phyloP scores from a whole-genome alignment of 1,284 basidiomycete genomes.

The Thecaphora frezii region DNA sequence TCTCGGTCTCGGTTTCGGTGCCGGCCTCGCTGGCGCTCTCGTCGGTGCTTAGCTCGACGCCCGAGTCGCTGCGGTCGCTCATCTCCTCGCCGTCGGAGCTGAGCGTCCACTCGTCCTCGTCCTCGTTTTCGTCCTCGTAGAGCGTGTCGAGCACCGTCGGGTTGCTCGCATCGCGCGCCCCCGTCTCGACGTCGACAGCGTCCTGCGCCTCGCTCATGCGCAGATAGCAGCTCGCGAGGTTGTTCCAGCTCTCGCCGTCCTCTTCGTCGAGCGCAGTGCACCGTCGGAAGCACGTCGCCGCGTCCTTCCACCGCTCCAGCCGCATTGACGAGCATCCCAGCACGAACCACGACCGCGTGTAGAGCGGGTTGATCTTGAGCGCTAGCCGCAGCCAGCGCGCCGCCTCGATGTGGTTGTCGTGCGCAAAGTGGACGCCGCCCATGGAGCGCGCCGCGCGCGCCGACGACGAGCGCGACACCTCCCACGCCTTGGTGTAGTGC shows the following conservation, averaged over 20 bases:
- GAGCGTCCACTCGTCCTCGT: slow-evolving; percentile 2
- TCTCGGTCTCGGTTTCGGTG: slow-evolving; percentile 15
- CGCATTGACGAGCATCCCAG: slow-evolving; percentile 86
- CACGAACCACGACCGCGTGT: slow-evolving; percentile 88
- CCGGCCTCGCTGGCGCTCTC: slow-evolving; percentile 15
- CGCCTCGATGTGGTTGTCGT: slow-evolving; percentile 68
- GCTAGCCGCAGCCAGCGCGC: slow-evolving; percentile 70
- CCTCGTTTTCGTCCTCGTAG: slow-evolving; percentile 10
- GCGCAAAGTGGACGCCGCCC: slow-evolving; percentile 78
- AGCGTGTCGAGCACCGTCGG: slow-evolving; percentile 19
- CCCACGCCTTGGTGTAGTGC: slow-evolving; percentile 85
- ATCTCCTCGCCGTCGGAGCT: slow-evolving; percentile 8
- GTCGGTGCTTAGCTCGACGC: slow-evolving; percentile 24
- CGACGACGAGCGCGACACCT: slow-evolving; percentile 74
- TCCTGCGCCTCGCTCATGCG: slow-evolving; percentile 40
- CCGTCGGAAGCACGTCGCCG: slow-evolving; percentile 78
- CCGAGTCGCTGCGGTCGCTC: slow-evolving; percentile 28
- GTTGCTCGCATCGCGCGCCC: slow-evolving; percentile 13
- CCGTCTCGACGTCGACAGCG: slow-evolving; percentile 25
- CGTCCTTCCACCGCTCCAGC: slow-evolving; percentile 72
- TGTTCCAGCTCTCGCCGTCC: slow-evolving; percentile 97
- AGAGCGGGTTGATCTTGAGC: slow-evolving; percentile 83
- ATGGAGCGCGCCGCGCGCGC: slow-evolving; percentile 87
- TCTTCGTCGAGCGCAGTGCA: slow-evolving; percentile 91
- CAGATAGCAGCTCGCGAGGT: slow-evolving; percentile 91